A percentile compares a stretch with the other conserved stretches of the same genome.
Evolutionary conservation across 306 rosid species (phyloP).

Genomic region (Astragalus glycyphyllos): DNA sequence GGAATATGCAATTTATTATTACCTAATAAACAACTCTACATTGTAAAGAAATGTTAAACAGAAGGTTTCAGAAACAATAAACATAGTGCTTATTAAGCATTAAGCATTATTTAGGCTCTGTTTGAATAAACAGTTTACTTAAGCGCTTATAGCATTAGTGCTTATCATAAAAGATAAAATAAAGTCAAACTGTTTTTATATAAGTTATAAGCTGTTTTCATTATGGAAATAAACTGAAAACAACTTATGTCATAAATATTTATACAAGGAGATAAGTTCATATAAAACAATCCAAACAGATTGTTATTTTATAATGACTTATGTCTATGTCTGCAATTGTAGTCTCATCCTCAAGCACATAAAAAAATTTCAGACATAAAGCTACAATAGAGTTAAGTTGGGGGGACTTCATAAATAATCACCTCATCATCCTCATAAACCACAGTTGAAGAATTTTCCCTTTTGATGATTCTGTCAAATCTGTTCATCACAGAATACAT

Average conservation of each 20-base stretch:
- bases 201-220: no score
- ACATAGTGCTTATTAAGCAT: no score
- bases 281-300: no score
- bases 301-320: background rate
- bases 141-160: no score
- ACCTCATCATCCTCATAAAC: slow-evolving; percentile 95
- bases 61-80: background rate
- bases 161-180: no score
- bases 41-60: background rate
- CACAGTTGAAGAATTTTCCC: slow-evolving; percentile 77
- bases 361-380: background rate
- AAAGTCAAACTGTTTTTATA: no score
- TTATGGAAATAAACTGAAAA: no score
- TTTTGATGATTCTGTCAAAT: slow-evolving; percentile 85
- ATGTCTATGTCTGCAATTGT: background rate
- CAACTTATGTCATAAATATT: no score
- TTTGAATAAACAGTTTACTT: no score
- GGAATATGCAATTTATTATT: background rate
- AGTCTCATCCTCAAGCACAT: background rate
- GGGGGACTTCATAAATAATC: background rate
- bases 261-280: no score
- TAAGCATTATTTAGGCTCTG: no score
- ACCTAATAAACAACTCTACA: background rate
- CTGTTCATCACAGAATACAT: slow-evolving; percentile 46
- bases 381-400: background rate